Conservation (phyloP, 164 flowering plant species). For the Nymphaea thermarum region DNA sequence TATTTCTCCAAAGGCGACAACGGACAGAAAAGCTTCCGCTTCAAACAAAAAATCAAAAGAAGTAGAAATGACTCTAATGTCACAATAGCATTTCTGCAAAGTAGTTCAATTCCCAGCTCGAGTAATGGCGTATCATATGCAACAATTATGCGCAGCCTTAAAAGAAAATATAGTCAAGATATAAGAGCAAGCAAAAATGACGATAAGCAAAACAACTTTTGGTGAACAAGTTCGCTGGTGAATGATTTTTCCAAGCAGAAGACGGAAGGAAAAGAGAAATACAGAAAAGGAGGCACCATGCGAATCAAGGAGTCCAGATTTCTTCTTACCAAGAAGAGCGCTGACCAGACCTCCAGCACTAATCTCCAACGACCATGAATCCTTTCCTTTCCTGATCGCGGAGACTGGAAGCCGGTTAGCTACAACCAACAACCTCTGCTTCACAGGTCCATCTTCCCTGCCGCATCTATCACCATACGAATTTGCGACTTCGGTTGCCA, state of each 20-base stretch:
- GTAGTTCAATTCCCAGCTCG: no score
- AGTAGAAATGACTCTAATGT: no score
- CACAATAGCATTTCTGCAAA: no score
- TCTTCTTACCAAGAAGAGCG: constrained; percentile 74
- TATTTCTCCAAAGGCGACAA: no score
- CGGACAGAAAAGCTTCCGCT: no score
- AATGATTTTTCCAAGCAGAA: neutral
- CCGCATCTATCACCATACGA: constrained; percentile 21
- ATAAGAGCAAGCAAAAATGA: neutral
- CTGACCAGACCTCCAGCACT: constrained; percentile 92
- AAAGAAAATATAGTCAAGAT: no score
- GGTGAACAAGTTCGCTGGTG: neutral
- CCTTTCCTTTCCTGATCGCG: constrained; percentile 71
- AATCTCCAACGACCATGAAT: constrained; percentile 74
- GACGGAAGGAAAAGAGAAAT: neutral
- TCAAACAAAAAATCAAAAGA: no score
- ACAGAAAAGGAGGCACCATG: neutral
- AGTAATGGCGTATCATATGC: no score
- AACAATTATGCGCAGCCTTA: no score
- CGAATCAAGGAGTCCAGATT: neutral
- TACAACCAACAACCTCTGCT: constrained; percentile 77
- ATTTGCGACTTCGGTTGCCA: constrained; percentile 4
- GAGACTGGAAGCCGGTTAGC: constrained; percentile 89
- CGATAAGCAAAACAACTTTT: no score
- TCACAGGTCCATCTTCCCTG: constrained; percentile 29